These are phyloP conservation scores for Fusarium guadeloupense DNA, from an alignment of 2,329 filamentous ascomycete genomes.

Conservation along the genomic window DNA sequence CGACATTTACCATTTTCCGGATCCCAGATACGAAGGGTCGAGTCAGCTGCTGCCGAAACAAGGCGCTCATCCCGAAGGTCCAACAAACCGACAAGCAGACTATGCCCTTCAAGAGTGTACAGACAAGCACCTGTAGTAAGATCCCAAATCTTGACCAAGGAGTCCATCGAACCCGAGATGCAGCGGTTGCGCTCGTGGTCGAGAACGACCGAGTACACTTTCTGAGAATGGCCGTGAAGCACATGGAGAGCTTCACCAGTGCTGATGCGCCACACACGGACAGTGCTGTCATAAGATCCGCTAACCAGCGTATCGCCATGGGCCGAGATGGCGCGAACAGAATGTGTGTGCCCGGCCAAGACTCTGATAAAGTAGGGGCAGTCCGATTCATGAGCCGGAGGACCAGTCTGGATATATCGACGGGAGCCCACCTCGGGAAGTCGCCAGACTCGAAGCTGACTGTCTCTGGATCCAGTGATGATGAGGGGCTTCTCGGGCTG, in stretches of 20 bases:
- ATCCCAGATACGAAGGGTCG: constrained; percentile 95
- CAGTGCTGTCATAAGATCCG: constrained; percentile 94
- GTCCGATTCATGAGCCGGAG: constrained; percentile 77
- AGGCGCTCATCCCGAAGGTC: constrained; percentile 90
- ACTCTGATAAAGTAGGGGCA: constrained; percentile 96
- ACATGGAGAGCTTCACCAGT: constrained; percentile 89
- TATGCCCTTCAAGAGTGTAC: constrained; percentile 92
- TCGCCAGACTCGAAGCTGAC: constrained; percentile 92
- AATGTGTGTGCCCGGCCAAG: constrained; percentile 87
- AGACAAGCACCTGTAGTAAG: constrained; percentile 85
- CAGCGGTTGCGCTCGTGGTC: constrained; percentile 92
- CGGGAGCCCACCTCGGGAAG: constrained; percentile 83
- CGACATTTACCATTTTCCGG: constrained; percentile 92
- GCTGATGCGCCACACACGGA: constrained; percentile 96
- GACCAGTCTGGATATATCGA: constrained; percentile 80
- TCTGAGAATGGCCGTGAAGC: constrained; percentile 85
- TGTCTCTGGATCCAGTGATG: constrained; percentile 96
- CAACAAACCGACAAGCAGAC: constrained; percentile 88
- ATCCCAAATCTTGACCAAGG: constrained; percentile 97
- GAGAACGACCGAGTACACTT: constrained; percentile 96
- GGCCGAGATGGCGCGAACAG: constrained; percentile 93
- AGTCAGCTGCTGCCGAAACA: constrained; percentile 94
- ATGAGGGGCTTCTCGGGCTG: constrained; percentile 95
- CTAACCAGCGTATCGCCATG: constrained; percentile 96
- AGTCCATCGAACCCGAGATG: constrained; percentile 99